These are phyloP conservation scores for Didymosphaeria variabile DNA, from an alignment of 2,329 filamentous ascomycete genomes.

Conservation along the genomic window DNA sequence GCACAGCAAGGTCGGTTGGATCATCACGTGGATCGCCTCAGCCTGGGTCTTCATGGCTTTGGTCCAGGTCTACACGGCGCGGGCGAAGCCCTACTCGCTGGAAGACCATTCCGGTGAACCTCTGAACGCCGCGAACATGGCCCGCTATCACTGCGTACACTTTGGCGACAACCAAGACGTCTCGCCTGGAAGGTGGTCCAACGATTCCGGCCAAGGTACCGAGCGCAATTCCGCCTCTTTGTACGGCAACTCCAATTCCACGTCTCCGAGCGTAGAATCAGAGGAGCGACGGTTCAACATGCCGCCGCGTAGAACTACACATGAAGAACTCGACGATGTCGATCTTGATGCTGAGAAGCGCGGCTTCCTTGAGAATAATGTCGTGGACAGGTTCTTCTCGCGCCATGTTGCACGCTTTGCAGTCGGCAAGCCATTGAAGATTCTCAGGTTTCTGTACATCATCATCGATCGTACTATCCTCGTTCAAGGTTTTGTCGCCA, in stretches of 20 bases:
- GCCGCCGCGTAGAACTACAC: conserved; percentile 47
- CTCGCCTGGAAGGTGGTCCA: conserved; percentile 49
- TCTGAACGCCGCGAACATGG: conserved; percentile 49
- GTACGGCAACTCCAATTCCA: conserved; percentile 64
- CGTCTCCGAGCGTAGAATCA: conserved; percentile 67
- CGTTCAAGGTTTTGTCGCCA: conserved; percentile 76
- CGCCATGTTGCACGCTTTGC: conserved; percentile 63
- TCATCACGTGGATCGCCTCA: conserved; percentile 74
- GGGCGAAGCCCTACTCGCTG: conserved; percentile 44
- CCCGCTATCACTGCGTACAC: conserved; percentile 50
- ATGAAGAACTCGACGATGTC: conserved; percentile 58
- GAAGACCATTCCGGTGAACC: conserved; percentile 34
- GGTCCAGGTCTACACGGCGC: conserved; percentile 67
- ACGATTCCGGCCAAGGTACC: conserved; percentile 69
- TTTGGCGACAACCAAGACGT: conserved; percentile 31
- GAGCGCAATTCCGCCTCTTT: conserved; percentile 74
- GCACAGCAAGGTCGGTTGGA: conserved; percentile 91
- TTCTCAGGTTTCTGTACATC: conserved; percentile 69
- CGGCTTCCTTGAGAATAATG: conserved; percentile 57
- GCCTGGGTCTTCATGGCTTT: conserved; percentile 76
- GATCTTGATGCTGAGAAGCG: conserved; percentile 56
- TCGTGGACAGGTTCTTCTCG: conserved; percentile 62
- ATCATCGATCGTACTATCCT: conserved; percentile 80
- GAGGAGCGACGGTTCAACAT: conserved; percentile 48
- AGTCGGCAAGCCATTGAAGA: conserved; percentile 65